These are phyloP conservation scores for Helotiales sp. DNA, from an alignment of 2,329 filamentous ascomycete genomes.

Conservation along the genomic window DNA sequence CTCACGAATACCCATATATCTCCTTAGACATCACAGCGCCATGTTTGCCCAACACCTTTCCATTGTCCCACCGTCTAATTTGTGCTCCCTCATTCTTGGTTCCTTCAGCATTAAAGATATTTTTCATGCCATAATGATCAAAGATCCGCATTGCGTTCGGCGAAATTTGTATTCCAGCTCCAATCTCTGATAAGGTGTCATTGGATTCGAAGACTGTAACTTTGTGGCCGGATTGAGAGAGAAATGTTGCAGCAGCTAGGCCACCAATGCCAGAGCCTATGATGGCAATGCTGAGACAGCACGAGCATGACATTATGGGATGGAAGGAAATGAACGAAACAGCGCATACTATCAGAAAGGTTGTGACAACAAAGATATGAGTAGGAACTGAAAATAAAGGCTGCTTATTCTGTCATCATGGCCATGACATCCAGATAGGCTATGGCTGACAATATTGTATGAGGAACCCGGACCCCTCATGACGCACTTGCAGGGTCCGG, in stretches of 20 bases:
- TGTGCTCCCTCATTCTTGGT: constrained; percentile 2
- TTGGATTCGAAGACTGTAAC: constrained; percentile 14
- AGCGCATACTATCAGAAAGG: too few species aligned
- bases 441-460: too few species aligned
- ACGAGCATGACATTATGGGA: neutral
- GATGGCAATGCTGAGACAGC: constrained; percentile 10
- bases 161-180: constrained; percentile 10
- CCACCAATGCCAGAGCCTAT: constrained; percentile 49
- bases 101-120: constrained; percentile 2
- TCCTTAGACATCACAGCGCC: neutral
- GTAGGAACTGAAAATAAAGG: too few species aligned
- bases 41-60: constrained; percentile 5
- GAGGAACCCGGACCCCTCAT: too few species aligned
- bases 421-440: too few species aligned
- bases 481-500: neutral
- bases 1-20: constrained; percentile 5
- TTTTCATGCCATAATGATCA: constrained; percentile 1
- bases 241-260: constrained; percentile 49
- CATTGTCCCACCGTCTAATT: constrained; percentile 5
- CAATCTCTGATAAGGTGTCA: constrained; percentile 3
- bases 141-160: constrained; percentile 12
- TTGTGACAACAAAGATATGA: too few species aligned
- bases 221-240: constrained; percentile 15
- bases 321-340: too few species aligned
- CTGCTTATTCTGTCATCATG: too few species aligned